A percentile compares a stretch with the other conserved stretches of the same genome.
Evolutionary conservation across 1,139 yeast species (phyloP).

Genomic region (Lipomyces yarrowii): DNA sequence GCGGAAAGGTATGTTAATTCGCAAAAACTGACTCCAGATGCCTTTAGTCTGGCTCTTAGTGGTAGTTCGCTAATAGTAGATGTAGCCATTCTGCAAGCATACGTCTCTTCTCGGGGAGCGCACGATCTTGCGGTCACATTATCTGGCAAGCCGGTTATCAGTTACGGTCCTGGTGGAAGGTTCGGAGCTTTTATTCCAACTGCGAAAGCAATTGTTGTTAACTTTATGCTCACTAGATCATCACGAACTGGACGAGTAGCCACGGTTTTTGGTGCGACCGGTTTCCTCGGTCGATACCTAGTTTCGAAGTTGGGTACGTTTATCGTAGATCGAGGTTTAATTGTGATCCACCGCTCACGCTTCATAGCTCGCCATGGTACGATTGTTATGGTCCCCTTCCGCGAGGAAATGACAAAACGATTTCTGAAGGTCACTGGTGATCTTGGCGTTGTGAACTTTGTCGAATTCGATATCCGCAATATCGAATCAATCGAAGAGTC

Average conservation of each 20-base stretch:
- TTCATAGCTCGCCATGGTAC: conserved; percentile 62
- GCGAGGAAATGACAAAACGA: conserved; percentile 79
- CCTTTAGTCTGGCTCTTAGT: background rate
- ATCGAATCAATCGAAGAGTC: conserved; percentile 74
- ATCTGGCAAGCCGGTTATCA: conserved; percentile 69
- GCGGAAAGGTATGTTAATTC: conserved; percentile 17
- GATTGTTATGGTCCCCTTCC: conserved; percentile 69
- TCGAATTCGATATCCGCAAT: conserved; percentile 83
- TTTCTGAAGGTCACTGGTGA: conserved; percentile 84
- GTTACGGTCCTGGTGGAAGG: conserved; percentile 75
- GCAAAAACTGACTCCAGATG: background rate
- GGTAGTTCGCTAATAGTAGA: background rate
- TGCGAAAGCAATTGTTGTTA: background rate
- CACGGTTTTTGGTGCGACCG: conserved; percentile 83
- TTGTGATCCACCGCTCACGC: background rate
- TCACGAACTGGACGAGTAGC: conserved; percentile 92
- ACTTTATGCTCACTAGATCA: conserved; percentile 48
- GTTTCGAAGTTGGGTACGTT: conserved; percentile 55
- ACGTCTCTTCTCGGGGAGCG: conserved; percentile 38
- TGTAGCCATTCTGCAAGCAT: background rate
- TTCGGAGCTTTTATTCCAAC: background rate
- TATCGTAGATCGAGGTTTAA: background rate
- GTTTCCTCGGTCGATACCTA: conserved; percentile 76
- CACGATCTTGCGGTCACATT: conserved; percentile 75
- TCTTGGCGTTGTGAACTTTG: conserved; percentile 81